Evolutionary conservation across 2,329 filamentous ascomycete species (phyloP).

Genomic region (Trichoderma cornu-damae): DNA sequence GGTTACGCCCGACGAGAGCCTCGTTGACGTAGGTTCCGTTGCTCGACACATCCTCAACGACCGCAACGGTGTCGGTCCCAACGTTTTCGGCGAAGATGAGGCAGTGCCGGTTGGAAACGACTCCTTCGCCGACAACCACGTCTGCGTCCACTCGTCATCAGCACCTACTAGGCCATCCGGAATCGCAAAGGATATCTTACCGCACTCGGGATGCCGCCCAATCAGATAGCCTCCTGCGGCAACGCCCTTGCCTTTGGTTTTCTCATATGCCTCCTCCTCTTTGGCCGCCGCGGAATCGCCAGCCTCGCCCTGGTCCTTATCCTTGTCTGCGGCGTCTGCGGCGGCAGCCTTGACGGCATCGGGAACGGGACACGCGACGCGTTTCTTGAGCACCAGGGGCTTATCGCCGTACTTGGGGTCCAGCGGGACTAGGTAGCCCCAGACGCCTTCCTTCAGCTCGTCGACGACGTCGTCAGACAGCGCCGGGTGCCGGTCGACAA

Average conservation of each 20-base stretch:
- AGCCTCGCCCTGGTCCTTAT: neutral
- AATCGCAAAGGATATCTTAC: conserved; percentile 46
- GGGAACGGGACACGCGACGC: conserved; percentile 63
- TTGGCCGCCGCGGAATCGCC: conserved; percentile 42
- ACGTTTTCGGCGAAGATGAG: conserved; percentile 60
- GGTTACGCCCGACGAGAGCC: conserved; percentile 82
- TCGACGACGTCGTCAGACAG: conserved; percentile 80
- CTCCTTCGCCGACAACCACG: conserved; percentile 67
- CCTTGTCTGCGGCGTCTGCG: conserved; percentile 32
- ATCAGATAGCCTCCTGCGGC: conserved; percentile 83
- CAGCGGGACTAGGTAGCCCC: conserved; percentile 89
- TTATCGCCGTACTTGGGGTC: conserved; percentile 62
- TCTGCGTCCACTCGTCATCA: conserved; percentile 41
- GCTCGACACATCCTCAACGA: conserved; percentile 88
- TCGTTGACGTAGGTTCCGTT: conserved; percentile 98
- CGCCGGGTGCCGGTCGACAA: conserved; percentile 63
- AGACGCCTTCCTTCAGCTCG: conserved; percentile 78
- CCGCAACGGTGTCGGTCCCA: conserved; percentile 56
- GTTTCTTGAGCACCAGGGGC: conserved; percentile 67
- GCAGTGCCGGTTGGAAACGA: conserved; percentile 83
- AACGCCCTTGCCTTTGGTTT: conserved; percentile 55
- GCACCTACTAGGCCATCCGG: neutral
- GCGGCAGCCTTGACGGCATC: conserved; percentile 36
- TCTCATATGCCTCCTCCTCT: conserved; percentile 56
- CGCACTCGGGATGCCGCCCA: conserved; percentile 89